phyloP scores from a whole-genome alignment of 2,329 filamentous ascomycete species.

The Metarhizium robertsii region DNA sequence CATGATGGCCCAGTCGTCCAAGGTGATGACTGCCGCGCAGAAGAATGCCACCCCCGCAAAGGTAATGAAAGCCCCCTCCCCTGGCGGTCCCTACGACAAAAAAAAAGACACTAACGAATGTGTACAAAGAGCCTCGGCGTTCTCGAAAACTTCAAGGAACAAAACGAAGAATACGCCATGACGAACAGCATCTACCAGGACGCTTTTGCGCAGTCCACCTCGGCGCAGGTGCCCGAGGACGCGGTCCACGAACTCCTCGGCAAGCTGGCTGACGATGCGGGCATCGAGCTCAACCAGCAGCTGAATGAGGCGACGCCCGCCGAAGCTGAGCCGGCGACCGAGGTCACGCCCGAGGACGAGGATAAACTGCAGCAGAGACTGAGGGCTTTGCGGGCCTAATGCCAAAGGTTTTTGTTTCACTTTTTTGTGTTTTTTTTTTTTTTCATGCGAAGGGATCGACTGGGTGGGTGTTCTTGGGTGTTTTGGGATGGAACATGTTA shows the following conservation, averaged over 20 bases:
- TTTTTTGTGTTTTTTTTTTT: background rate
- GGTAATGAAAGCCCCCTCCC: conserved; percentile 17
- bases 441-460: background rate
- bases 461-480: background rate
- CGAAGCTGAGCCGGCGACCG: conserved; percentile 47
- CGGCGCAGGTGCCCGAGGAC: conserved; percentile 66
- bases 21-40: conserved; percentile 49
- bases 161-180: conserved; percentile 57
- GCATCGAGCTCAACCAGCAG: conserved; percentile 71
- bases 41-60: conserved; percentile 50
- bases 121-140: conserved; percentile 42
- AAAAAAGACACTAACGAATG: background rate
- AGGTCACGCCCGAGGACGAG: conserved; percentile 69
- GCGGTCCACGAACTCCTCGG: conserved; percentile 79
- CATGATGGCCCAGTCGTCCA: conserved; percentile 52
- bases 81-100: background rate
- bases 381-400: conserved; percentile 42
- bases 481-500: background rate
- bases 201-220: conserved; percentile 68
- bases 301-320: conserved; percentile 49
- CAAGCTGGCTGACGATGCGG: conserved; percentile 81
- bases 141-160: conserved; percentile 51
- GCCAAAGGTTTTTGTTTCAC: no score
- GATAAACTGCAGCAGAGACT: conserved; percentile 59
- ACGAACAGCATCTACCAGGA: conserved; percentile 74